These are phyloP conservation scores for Geranomyces michiganensis DNA, from an alignment of 192 early-diverging fungal species.

Conservation along the genomic window DNA sequence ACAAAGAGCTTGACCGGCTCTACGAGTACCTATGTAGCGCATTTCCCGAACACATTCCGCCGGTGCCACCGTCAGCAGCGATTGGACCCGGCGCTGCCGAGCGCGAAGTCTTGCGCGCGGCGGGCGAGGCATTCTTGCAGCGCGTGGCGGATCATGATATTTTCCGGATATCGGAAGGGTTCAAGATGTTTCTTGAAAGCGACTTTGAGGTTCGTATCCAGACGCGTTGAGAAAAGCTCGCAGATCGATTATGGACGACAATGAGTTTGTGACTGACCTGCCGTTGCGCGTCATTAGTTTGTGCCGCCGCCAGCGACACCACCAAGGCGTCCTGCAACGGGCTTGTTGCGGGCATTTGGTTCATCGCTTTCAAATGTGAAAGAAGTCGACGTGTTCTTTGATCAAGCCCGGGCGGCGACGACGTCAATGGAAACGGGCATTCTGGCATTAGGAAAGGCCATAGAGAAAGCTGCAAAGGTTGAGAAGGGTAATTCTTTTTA, in stretches of 20 bases:
- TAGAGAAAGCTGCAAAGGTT: constrained; percentile 15
- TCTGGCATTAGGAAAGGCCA: constrained; percentile 2
- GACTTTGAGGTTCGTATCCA: constrained; percentile 24
- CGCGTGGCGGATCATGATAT: neutral
- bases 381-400: constrained; percentile 44
- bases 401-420: constrained; percentile 14
- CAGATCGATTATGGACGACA: neutral
- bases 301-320: constrained; percentile 12
- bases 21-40: constrained; percentile 9
- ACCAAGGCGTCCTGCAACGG: neutral
- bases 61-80: constrained; percentile 27
- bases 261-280: neutral
- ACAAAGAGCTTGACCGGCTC: constrained; percentile 33
- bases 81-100: constrained; percentile 2
- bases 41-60: constrained; percentile 33
- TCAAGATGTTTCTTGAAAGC: constrained; percentile 24
- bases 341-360: neutral
- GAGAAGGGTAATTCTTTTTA: constrained; percentile 24
- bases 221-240: neutral
- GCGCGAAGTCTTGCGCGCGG: neutral
- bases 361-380: constrained; percentile 14
- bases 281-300: neutral
- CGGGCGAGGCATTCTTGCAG: constrained; percentile 8
- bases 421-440: constrained; percentile 11
- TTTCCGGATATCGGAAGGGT: neutral